Percentiles rank a stretch among this genome's conserved stretches.
Evolutionary conservation across 2,329 filamentous ascomycete genomes (phyloP).

Genomic region (Westerdykella sp.): DNA sequence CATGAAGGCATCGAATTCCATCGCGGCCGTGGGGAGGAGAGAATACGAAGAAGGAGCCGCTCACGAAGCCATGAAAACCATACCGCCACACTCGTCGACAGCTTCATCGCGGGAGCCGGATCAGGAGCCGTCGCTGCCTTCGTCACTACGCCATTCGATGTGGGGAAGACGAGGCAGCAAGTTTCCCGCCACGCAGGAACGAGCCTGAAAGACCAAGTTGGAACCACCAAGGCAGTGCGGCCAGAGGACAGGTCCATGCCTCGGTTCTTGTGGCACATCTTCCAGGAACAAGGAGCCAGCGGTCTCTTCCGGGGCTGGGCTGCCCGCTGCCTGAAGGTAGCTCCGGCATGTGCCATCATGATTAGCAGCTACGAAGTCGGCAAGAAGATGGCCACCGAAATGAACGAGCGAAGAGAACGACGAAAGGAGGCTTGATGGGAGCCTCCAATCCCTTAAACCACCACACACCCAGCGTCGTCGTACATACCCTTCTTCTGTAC

Average conservation of each 20-base stretch:
- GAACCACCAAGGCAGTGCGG: constrained; percentile 39
- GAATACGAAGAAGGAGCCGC: constrained; percentile 32
- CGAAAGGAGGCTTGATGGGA: constrained; percentile 9
- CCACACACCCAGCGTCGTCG: not conserved
- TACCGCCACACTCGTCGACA: constrained; percentile 74
- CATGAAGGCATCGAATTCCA: constrained; percentile 27
- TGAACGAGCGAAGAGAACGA: constrained; percentile 55
- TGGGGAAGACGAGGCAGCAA: constrained; percentile 93
- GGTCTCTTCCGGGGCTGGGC: constrained; percentile 91
- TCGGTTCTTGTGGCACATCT: constrained; percentile 84
- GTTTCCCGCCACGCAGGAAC: constrained; percentile 58
- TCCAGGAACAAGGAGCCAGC: constrained; percentile 69
- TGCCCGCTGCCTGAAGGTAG: constrained; percentile 86
- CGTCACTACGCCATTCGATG: constrained; percentile 90
- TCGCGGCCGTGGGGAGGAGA: constrained; percentile 28
- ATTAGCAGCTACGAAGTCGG: constrained; percentile 96
- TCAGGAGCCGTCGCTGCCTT: constrained; percentile 83
- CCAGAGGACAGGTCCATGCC: constrained; percentile 76
- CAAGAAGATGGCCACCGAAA: constrained; percentile 74
- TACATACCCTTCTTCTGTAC: no score
- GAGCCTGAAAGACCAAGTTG: constrained; percentile 32
- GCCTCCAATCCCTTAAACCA: not conserved
- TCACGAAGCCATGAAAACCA: constrained; percentile 65
- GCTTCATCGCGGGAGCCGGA: constrained; percentile 76
- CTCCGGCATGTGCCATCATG: constrained; percentile 97